Evolutionary conservation across 352 stramenopile genomes (phyloP), one percentile per base, ranked within the genome.

Genomic region (Plasmopara viticola): DNA sequence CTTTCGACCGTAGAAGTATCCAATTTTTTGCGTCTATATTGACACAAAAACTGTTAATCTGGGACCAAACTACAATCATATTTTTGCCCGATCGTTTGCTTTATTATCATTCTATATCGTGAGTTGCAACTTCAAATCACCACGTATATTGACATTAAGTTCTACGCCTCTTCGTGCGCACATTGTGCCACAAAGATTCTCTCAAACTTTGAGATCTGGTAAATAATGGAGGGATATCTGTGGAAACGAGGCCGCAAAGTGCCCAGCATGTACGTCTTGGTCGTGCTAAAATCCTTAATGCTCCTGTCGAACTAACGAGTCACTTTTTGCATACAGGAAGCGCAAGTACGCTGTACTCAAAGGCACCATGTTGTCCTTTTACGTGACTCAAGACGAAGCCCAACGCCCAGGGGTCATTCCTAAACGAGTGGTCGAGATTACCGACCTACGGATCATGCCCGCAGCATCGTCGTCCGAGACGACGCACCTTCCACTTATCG

Each of bases 331-430:
- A 45, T 34, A 6, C 48, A 90, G 80, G 76, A 76, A 86, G 44
- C 74, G 76, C 8, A 64, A 78, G 51, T 91, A 78, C 48, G 85
- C 72, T 45, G 81, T 88, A 31, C 71, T 88, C 3, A 86, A 91
- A 51, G 78, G 78, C 48, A 87, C 76, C 0, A 89, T 91, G 81
- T 66, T 91, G 25, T 60, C 72, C 7, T 79, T 74, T 38, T 89
- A 88, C 58, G 56, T 60, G 5, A 73, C 50, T 15, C 56, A 77
- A 28, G 66, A 87, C 40, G 81, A 90, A 30, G 69, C 61, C 31
- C 48, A 69, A 44, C 68, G 72, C 0, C 57, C 64, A 4, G 59
- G 63, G 4, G 55, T 66, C 0, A 65, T 66, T 4, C 81, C 81
- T 0, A 71, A 77, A 17, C 74, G 77, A 14, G 78, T 91, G 10